Evolutionary conservation across 2,329 filamentous ascomycete species (phyloP).

Genomic region (Teratosphaeria viscida): DNA sequence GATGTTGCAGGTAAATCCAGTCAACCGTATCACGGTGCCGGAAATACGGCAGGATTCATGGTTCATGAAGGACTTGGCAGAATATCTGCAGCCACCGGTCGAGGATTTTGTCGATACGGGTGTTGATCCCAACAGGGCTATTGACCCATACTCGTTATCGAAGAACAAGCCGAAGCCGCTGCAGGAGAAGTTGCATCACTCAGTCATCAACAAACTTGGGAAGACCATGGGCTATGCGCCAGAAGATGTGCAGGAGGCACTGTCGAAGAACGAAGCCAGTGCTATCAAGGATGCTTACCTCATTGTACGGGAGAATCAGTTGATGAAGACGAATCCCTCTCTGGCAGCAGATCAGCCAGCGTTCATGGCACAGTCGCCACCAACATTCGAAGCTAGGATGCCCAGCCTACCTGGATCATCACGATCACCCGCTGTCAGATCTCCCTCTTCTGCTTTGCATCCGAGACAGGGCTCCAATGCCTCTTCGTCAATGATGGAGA

Average conservation of each 20-base stretch:
- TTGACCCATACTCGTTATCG: constrained; percentile 70
- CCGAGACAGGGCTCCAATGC: constrained; percentile 35
- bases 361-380: constrained; percentile 48
- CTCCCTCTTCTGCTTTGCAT: constrained; percentile 16
- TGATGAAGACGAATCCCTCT: constrained; percentile 80
- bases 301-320: constrained; percentile 93
- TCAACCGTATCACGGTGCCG: constrained; percentile 84
- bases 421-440: constrained; percentile 3
- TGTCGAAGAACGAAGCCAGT: constrained; percentile 85
- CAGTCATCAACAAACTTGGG: constrained; percentile 89
- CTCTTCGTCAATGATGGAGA: constrained; percentile 27
- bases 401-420: constrained; percentile 23
- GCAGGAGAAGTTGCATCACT: constrained; percentile 81
- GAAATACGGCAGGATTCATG: constrained; percentile 90
- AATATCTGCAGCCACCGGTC: constrained; percentile 75
- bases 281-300: constrained; percentile 98
- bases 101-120: constrained; percentile 91
- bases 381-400: constrained; percentile 30
- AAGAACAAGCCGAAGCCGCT: constrained; percentile 67
- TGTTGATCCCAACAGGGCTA: constrained; percentile 86
- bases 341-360: constrained; percentile 43
- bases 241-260: constrained; percentile 86
- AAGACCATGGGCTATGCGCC: constrained; percentile 97
- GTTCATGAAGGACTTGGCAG: constrained; percentile 79
- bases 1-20: constrained; percentile 91